Percentiles rank a stretch among this genome's conserved stretches.
Evolutionary conservation across 116 monocot species (phyloP).

Genomic region (Dioscorea cayenensis): DNA sequence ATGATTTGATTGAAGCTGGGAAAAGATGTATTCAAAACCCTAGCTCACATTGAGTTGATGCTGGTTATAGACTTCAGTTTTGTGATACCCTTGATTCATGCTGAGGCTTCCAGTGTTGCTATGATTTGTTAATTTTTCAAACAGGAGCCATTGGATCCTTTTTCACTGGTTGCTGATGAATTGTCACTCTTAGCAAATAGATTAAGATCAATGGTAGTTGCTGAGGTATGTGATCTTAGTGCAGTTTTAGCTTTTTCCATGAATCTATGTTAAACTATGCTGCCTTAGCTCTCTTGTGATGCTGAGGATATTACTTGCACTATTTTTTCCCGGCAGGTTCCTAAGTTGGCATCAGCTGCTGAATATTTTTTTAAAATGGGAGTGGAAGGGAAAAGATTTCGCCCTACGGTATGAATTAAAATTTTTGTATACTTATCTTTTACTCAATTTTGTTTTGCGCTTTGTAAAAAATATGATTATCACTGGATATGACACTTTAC

Average conservation of each 20-base stretch:
- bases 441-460: background rate
- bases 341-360: slow-evolving; percentile 88
- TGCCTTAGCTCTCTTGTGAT: background rate
- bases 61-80: too few relatives aligned
- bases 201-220: slow-evolving; percentile 77
- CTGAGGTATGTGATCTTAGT: slow-evolving; percentile 48
- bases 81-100: background rate
- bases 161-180: slow-evolving; percentile 90
- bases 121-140: background rate
- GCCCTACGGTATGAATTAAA: slow-evolving; percentile 65
- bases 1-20: background rate
- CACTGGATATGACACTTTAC: background rate
- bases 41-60: background rate
- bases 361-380: slow-evolving; percentile 90
- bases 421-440: background rate
- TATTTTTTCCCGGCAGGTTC: slow-evolving; percentile 42
- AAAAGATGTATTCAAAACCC: background rate
- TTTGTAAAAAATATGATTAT: background rate
- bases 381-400: slow-evolving; percentile 94
- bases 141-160: slow-evolving; percentile 74
- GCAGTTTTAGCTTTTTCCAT: background rate
- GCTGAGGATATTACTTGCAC: background rate
- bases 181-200: slow-evolving; percentile 64
- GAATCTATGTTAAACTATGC: background rate
- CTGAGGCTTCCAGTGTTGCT: background rate